Evolutionary conservation across 768 basidiomycete species (phyloP), one percentile per base, ranked within the genome.

Genomic region (Termitomyces sp.): DNA sequence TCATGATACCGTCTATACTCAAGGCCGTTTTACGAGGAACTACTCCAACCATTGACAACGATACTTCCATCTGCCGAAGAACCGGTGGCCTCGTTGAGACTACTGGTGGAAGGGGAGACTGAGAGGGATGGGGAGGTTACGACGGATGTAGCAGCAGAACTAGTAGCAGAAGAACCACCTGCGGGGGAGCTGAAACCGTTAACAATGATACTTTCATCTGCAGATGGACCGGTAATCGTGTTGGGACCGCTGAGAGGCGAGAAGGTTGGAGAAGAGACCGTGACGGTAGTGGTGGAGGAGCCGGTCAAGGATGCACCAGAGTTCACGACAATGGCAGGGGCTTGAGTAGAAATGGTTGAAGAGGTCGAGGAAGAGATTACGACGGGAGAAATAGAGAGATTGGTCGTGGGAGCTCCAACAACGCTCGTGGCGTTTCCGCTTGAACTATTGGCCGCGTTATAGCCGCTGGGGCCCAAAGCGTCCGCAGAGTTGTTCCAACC

Each of bases 51-150:
- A 3, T 49, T 49, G 19, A 83, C 77, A 57, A 68, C 73, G 55
- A 78, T 67, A 37, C 67, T 60, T 30, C 78, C 78, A 58, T 77
- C 75, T 11, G 72, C 54, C 28, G 73, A 70, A 31, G 66, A 62
- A 56, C 82, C 81, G 17, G 45, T 17, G 45, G 9, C 10, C 3
- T 9, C 4, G 17, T 46, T 46, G 44, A 3, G 8, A 28, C 45
- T 10, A 11, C 46, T 3, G 30, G 70, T 52, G 14, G 64, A 51
- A 26, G 41, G 48, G 6, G 37, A 10, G 37, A 6, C 37, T 5
- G 15, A 17, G 5, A 38, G 37, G 15, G 37, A 58, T 1, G 48
- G n/a, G 5, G 54, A 41, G n/a, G 23, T 48, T 19, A 5, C 26
- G 21, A 50, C 46, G 47, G 30, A 26, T 7, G 57, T 38, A 41